Base-by-base conservation (phyloP, 768 basidiomycete genomes). In the Lactarius trivialis region DNA sequence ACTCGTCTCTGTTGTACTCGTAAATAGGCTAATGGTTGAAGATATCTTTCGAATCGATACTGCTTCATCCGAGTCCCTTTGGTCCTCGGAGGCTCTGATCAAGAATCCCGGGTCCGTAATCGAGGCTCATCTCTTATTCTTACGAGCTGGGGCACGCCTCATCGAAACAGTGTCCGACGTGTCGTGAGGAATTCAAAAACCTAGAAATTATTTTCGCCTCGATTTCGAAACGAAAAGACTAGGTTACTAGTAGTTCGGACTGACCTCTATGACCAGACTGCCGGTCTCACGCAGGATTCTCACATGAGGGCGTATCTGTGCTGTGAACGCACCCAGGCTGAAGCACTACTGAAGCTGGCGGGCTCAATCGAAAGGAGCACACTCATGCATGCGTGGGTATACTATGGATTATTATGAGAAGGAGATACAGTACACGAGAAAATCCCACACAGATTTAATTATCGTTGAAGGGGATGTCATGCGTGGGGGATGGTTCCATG, bases 111-210 rank as follows among this genome's bases (percentile, higher is more conserved):
- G 79, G 15, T 73, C 76, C 0, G 77, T 92, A 32, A 63, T 83
- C n/a, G 71, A 77, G 7, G 81, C 83, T 0, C 91, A 92, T 70
- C 65, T 81, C 34, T 75, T 77, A 0, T 93, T 87, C 71, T 70
- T 89, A 21, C 73, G 78, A 11, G 85, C 87, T 7, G 89, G 90
- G 0, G 82, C 88, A 11, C 76, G 78, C 54, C 76, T 90, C 15
- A 80, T 93, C 30, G 76, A 83, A 56, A 88, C 90, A n/a, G n/a
- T n/a, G n/a, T n/a, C n/a, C n/a, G n/a, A n/a, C 0, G 76, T 83
- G 1, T 89, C 89, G 90, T 90, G 68, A 61, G 78, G 69, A 17
- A 7, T 28, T 21, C n/a, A n/a, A n/a, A n/a, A n/a, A n/a, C n/a
- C n/a, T n/a, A n/a, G n/a, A n/a, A n/a, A n/a, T n/a, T n/a, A n/a